A percentile compares a stretch with the other conserved stretches of the same genome.
phyloP scores from a whole-genome alignment of 2,329 filamentous ascomycete genomes.

The Fusarium pseudonygamai region DNA sequence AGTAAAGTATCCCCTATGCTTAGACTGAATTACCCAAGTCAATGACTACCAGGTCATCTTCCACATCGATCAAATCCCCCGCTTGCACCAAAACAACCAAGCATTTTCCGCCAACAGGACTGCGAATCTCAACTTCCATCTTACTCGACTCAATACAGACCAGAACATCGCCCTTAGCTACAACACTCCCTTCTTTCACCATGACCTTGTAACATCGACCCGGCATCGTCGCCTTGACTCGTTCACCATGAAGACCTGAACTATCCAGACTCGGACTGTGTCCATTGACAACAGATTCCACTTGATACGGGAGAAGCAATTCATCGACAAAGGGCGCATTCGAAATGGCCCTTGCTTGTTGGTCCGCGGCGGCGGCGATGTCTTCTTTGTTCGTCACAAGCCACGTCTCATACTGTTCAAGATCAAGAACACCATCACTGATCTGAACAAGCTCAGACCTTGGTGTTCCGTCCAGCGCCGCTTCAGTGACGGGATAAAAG shows the following conservation, averaged over 20 bases:
- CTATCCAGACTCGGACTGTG: not conserved
- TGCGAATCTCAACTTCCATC: constrained; percentile 51
- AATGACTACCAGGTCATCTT: constrained; percentile 43
- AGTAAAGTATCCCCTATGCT: too few relatives aligned
- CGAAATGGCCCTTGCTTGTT: constrained; percentile 41
- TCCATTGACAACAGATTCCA: not conserved
- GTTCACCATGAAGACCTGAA: constrained; percentile 32
- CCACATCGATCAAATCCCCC: constrained; percentile 45
- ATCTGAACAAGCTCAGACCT: constrained; percentile 40
- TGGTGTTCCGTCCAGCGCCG: constrained; percentile 39
- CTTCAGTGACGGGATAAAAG: constrained; percentile 46
- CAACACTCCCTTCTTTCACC: constrained; percentile 38
- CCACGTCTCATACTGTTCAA: constrained; percentile 47
- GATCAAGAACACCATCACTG: constrained; percentile 43
- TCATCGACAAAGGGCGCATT: constrained; percentile 45
- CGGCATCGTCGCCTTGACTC: constrained; percentile 46
- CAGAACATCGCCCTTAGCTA: constrained; percentile 44
- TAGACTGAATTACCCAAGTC: not conserved
- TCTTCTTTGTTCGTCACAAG: constrained; percentile 42
- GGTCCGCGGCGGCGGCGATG: constrained; percentile 33
- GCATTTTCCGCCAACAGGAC: constrained; percentile 41
- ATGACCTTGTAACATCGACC: constrained; percentile 48
- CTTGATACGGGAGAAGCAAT: constrained; percentile 40
- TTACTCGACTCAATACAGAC: constrained; percentile 51
- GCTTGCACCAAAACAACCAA: constrained; percentile 38